Evolutionary conservation across 2,329 filamentous ascomycete species (phyloP), one percentile per base, ranked within the genome.

Genomic region (Fusarium concolor): DNA sequence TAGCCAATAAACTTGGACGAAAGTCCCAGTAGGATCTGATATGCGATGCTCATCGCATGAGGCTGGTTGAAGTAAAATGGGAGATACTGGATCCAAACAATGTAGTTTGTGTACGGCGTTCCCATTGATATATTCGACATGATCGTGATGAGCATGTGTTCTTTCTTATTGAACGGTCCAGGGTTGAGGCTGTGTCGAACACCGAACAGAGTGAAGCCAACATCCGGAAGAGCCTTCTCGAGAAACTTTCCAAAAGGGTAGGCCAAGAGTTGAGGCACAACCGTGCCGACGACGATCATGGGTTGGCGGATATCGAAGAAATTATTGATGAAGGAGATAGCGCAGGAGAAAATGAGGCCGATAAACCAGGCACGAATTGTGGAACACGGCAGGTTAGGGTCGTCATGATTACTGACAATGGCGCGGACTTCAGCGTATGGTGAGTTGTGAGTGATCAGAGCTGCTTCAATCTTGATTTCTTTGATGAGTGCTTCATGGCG

Each of bases 71-170:
- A 86, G 70, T 81, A 87, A 42, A 78, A 76, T 1, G 81, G 81
- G 26, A 86, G 73, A 31, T 80, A 73, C 56, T 86, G 84, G 3
- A 80, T 81, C 82, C 82, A 85, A 45, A 85, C 79, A 46, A 86
- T 82, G 62, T 82, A 81, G 71, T 82, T 76, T 1, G 84, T 85
- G 68, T 86, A 86, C 0, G 84, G 84, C 15, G 79, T 72, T 24
- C 78, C 79, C 69, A 78, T 81, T 29, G 83, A 82, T 62, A 88
- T 85, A 33, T 89, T 89, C 49, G 89, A 85, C 85, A 87, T 87
- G 72, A 87, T 85, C 49, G 84, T 84, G 62, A 88, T 84, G 31
- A 89, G 76, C 81, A 87, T 86, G 73, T 89, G 87, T 71, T 89
- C 87, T 75, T 89, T 89, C 68, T 83, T 83, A 52, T 83, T 85